Evolutionary conservation across 768 basidiomycete genomes (phyloP).

Genomic region (Lentinula guzmanii): DNA sequence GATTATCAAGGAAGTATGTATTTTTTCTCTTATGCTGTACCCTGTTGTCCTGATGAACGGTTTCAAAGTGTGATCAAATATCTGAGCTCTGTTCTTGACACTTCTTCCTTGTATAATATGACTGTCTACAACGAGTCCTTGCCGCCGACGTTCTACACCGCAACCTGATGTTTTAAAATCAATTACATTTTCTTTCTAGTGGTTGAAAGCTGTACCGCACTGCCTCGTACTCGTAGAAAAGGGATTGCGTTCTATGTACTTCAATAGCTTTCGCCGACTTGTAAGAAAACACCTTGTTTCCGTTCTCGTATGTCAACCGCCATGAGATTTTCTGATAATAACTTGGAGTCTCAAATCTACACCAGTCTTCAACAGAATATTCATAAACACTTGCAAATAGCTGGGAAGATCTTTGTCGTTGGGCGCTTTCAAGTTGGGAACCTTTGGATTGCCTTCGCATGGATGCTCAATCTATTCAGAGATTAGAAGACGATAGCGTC

Average conservation of each 20-base stretch:
- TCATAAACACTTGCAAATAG: conserved; percentile 2
- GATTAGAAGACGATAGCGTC: background rate
- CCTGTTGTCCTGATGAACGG: no score
- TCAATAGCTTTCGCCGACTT: background rate
- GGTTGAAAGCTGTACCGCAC: background rate
- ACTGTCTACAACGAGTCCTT: no score
- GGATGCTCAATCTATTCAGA: conserved; percentile 2
- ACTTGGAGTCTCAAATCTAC: background rate
- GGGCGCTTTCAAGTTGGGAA: background rate
- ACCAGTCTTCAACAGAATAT: background rate
- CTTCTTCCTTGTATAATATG: no score
- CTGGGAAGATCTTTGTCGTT: background rate
- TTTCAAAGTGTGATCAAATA: background rate
- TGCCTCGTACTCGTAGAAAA: background rate
- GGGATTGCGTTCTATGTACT: background rate
- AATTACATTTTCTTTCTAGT: background rate
- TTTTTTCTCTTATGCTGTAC: no score
- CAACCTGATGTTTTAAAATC: no score
- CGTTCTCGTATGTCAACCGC: background rate
- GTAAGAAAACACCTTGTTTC: background rate
- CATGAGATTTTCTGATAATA: background rate
- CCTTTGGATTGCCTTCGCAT: background rate
- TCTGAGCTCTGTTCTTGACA: no score
- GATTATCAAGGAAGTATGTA: conserved; percentile 59
- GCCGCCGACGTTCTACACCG: no score